Conservation (phyloP, 2,329 filamentous ascomycete species). For the Aquanectria penicillioides region DNA sequence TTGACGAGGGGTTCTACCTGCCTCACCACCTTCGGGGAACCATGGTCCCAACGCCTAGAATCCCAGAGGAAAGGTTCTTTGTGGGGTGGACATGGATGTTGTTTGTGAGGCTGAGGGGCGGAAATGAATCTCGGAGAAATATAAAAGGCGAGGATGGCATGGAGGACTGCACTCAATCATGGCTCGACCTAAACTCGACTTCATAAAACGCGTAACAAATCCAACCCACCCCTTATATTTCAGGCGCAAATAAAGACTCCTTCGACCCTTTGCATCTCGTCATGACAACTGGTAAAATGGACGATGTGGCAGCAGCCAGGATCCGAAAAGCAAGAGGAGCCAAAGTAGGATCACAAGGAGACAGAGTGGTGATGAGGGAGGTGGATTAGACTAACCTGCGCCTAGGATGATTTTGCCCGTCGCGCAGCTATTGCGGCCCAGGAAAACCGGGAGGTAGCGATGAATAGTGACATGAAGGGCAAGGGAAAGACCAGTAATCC, state of each 20-base stretch:
- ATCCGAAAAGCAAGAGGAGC: constrained; percentile 54
- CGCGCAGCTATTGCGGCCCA: constrained; percentile 48
- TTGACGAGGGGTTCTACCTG: not conserved
- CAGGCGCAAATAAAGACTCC: not conserved
- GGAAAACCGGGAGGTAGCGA: constrained; percentile 42
- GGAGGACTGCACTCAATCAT: not conserved
- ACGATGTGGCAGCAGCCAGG: constrained; percentile 52
- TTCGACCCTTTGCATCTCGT: not conserved
- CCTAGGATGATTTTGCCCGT: constrained; percentile 49
- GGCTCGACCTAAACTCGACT: not conserved
- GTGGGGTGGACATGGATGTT: constrained; percentile 15
- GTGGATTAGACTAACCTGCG: not conserved
- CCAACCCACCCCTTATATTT: not conserved
- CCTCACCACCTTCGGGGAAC: constrained; percentile 7
- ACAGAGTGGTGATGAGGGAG: not conserved
- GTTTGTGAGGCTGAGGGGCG: constrained; percentile 16
- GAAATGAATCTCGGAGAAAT: constrained; percentile 5
- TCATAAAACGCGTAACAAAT: not conserved
- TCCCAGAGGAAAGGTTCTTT: not conserved
- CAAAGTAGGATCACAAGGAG: constrained; percentile 42
- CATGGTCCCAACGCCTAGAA: not conserved
- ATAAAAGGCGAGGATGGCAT: not conserved
- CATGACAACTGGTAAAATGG: constrained; percentile 50
- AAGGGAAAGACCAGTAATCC: not conserved
- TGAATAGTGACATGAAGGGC: not conserved